phyloP scores from a whole-genome alignment of 2,329 filamentous ascomycete genomes.

The Mollisia scopiformis region DNA sequence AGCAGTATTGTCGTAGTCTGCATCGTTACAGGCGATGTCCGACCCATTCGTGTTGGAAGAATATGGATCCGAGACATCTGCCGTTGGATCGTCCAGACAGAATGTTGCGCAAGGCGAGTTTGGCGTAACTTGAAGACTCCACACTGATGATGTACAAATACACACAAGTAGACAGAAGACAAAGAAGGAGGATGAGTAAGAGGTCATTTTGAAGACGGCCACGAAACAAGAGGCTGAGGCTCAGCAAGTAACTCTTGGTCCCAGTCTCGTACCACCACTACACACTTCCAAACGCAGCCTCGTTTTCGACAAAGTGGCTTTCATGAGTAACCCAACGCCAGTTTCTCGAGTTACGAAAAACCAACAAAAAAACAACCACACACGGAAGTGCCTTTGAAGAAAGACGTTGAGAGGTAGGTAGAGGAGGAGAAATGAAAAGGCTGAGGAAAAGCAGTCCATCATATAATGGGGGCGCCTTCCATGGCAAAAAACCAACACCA shows the following conservation, averaged over 20 bases:
- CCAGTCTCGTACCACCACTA: no score
- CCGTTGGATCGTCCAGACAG: slow-evolving; percentile 46
- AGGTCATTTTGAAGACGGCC: background rate
- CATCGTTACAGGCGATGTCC: slow-evolving; percentile 45
- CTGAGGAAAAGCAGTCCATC: slow-evolving; percentile 6
- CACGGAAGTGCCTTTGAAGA: slow-evolving; percentile 1
- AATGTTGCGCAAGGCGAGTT: slow-evolving; percentile 52
- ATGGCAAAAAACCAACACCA: no score
- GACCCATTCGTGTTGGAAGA: slow-evolving; percentile 46
- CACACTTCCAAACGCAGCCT: slow-evolving; percentile 11
- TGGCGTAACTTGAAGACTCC: slow-evolving; percentile 50
- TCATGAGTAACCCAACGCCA: slow-evolving; percentile 13
- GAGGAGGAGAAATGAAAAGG: background rate
- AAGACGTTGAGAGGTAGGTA: slow-evolving; percentile 2
- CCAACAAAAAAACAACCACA: slow-evolving; percentile 11
- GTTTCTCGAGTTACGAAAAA: background rate
- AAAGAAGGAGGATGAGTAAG: slow-evolving; percentile 1
- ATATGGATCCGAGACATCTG: slow-evolving; percentile 38
- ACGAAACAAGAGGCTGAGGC: background rate
- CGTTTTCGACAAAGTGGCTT: background rate
- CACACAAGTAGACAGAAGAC: background rate
- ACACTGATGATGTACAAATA: background rate
- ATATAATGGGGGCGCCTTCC: slow-evolving; percentile 9
- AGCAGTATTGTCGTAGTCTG: slow-evolving; percentile 24
- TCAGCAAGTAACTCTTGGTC: no score